Evolutionary conservation across 345 rosid species (phyloP).

Genomic region (Citrus glauca): DNA sequence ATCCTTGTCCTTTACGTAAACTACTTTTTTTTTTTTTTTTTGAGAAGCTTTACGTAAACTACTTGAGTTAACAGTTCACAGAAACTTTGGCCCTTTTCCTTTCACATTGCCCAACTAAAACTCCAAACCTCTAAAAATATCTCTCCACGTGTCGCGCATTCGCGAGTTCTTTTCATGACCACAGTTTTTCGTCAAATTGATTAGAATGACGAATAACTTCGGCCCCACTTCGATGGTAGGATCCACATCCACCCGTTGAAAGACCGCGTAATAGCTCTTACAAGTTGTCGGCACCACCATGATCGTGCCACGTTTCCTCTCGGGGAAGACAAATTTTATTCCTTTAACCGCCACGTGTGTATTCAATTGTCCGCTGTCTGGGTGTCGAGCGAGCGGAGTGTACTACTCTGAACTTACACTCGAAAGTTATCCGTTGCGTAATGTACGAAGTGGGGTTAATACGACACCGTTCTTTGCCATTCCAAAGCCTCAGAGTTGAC

Average conservation of each 20-base stretch:
- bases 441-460: neutral
- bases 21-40: too few species aligned
- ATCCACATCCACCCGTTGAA: neutral
- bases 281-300: constrained; percentile 5
- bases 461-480: neutral
- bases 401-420: neutral
- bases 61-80: too few species aligned
- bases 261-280: neutral
- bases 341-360: neutral
- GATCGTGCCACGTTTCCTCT: neutral
- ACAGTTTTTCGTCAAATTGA: neutral
- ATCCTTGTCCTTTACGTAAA: neutral
- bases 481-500: neutral
- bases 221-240: neutral
- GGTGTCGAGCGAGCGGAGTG: neutral
- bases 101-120: neutral
- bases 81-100: neutral
- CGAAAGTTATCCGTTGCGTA: neutral
- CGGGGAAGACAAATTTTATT: too few species aligned
- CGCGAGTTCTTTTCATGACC: neutral
- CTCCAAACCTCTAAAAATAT: too few species aligned
- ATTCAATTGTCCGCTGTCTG: neutral
- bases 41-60: neutral
- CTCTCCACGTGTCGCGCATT: neutral
- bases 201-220: neutral